Base-by-base conservation (phyloP, 1,284 basidiomycete species). In the Hymenochaete sp. region DNA sequence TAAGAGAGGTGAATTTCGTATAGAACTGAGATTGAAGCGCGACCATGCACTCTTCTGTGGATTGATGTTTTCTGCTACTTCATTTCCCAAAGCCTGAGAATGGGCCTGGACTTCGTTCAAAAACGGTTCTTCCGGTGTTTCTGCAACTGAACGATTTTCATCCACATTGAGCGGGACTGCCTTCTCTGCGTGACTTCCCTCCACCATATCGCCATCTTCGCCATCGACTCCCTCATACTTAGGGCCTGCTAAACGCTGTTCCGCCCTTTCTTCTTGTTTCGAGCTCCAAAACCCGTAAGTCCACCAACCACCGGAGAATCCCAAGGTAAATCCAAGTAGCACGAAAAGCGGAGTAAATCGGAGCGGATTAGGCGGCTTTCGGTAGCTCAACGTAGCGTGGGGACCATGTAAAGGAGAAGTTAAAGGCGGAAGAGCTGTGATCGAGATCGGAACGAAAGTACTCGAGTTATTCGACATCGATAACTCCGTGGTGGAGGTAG, bases 331-430 rank as follows among this genome's bases (percentile, higher is more conserved):
- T 14, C 68, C 71, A 4, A 67, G 53, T 1, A 62, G 45, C 5
- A 61, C 57, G 28, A 71, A 70, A 16, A 73, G 39, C 0, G 71
- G 68, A 1, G 63, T 50, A 24, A 73, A 63, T 33, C 64, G 68
- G 11, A 63, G 56, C 11, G 62, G 39, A 45, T 67, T 62, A 48
- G 69, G 61, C 2, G 49, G 32, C 19, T 39, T 14, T 18, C 40
- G 21, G n/a, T 39, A 14, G 32, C 45, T 44, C 53, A 35, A 40
- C 51, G 38, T 32, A 48, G 31, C 55, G 56, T 24, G 56, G 40
- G 38, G 52, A 54, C 35, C 56, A 55, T 22, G 57, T 49, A 14
- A 48, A 45, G 35, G 55, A 36, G 55, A 52, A 18, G 54, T 59
- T 0, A 58, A 52, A 1, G 71, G 66, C n/a, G 70, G 63, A n/a